These are phyloP conservation scores for Nakazawaea peltata DNA, from an alignment of 805 yeast genomes.

Conservation along the genomic window DNA sequence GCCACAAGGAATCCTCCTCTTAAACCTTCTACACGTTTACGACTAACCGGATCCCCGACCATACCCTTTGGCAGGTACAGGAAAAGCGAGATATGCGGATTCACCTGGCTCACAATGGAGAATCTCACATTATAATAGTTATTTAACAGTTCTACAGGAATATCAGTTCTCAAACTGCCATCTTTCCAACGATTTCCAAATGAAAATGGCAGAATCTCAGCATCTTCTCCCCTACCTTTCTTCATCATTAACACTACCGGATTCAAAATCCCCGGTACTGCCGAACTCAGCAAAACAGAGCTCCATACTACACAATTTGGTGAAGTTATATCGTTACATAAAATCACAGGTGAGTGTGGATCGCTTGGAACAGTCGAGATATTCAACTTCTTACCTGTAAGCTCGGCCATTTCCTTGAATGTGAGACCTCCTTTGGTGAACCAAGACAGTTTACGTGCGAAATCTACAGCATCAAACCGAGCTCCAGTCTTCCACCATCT, in stretches of 20 bases:
- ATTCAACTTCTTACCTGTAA: conserved; percentile 65
- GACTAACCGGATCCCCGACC: conserved; percentile 70
- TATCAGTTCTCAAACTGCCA: conserved; percentile 72
- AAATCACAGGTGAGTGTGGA: conserved; percentile 72
- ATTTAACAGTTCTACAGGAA: conserved; percentile 67
- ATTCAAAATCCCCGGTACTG: conserved; percentile 75
- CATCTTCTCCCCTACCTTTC: conserved; percentile 22
- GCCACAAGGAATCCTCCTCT: conserved; percentile 75
- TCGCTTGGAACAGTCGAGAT: conserved; percentile 77
- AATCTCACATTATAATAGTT: conserved; percentile 71
- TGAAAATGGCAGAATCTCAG: conserved; percentile 50
- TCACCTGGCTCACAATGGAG: conserved; percentile 73
- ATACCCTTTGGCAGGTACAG: conserved; percentile 75
- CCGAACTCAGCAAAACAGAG: conserved; percentile 65
- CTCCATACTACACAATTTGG: conserved; percentile 84
- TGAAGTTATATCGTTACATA: conserved; percentile 69
- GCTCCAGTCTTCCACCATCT: conserved; percentile 75
- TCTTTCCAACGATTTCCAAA: conserved; percentile 74
- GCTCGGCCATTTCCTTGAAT: conserved; percentile 57
- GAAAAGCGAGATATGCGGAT: conserved; percentile 73
- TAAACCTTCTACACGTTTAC: conserved; percentile 42
- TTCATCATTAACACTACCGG: conserved; percentile 79
- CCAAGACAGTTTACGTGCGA: conserved; percentile 65
- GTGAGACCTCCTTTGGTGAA: conserved; percentile 70
- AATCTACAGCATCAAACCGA: conserved; percentile 61